Evolutionary conservation across 1,139 yeast species (phyloP), one percentile per base, ranked within the genome.

Genomic region (Geotrichum histeridarum): DNA sequence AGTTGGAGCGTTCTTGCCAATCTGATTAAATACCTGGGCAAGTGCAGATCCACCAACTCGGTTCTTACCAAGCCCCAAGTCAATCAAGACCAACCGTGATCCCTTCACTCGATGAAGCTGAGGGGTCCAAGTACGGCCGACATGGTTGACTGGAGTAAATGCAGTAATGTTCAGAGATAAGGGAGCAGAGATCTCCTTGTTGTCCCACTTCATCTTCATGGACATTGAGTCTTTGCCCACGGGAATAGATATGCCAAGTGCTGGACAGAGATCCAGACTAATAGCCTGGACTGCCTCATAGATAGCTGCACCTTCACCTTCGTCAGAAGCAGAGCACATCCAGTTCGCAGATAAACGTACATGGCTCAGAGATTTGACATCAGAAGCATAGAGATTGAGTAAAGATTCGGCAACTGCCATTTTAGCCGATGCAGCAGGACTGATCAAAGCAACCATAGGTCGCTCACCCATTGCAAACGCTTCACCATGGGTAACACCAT

Each of bases 201-300:
- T 54, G 50, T 69, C 69, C 99, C 99, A 94, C 68, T 86, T 85
- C 99, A 94, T 94, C 75, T 90, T 89, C 99, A 94, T 91, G 33
- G 98, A 91, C 97, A 93, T 90, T 50, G 98, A 90, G 71, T 94
- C 99, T 74, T 94, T 94, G 64, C 99, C 99, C 44, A 94, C 99
- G 14, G 99, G 99, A 57, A 94, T 90, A 22, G 95, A 78, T 59
- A 94, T 74, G 48, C 95, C 98, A 60, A 94, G 79, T 57, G 81
- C 93, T 33, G 99, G 98, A 73, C 99, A 94, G 65, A 94, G 78
- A 63, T 90, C 97, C 67, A 91, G 70, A 62, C 98, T 97, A 66
- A 94, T 83, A 4, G 99, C 98, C 73, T 90, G 93, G 50, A 94
- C 99, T 45, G 98, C 99, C 70, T 91, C 96, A 68, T 93, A 94